phyloP scores from a whole-genome alignment of 2,329 filamentous ascomycete genomes.

The Fusarium udum region DNA sequence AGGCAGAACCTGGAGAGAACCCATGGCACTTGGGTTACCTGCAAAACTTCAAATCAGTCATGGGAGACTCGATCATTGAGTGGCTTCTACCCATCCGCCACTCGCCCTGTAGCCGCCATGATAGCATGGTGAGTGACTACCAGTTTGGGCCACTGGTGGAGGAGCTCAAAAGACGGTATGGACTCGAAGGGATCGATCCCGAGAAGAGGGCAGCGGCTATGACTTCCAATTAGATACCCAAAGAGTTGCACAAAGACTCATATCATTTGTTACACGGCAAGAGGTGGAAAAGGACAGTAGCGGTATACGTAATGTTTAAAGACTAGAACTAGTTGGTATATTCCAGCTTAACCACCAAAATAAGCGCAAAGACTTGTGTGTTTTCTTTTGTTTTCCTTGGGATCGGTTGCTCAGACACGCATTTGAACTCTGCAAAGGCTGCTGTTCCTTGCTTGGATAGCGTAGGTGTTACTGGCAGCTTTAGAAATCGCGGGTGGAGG shows the following conservation, averaged over 20 bases:
- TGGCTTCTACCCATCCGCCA: constrained; percentile 83
- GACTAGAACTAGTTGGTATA: not conserved
- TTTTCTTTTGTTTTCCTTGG: not conserved
- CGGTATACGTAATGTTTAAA: constrained; percentile 24
- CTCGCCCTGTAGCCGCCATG: constrained; percentile 79
- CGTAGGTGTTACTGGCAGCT: not conserved
- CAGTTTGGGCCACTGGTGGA: constrained; percentile 70
- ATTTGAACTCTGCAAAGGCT: not conserved
- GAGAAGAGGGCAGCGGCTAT: constrained; percentile 34
- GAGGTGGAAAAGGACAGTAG: constrained; percentile 1
- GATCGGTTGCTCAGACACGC: not conserved
- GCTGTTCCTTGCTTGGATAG: not conserved
- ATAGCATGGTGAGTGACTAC: constrained; percentile 72
- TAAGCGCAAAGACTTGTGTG: not conserved
- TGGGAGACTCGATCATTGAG: constrained; percentile 76
- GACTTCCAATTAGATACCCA: constrained; percentile 34
- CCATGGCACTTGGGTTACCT: constrained; percentile 81
- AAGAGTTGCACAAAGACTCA: constrained; percentile 18
- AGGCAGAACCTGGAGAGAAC: constrained; percentile 78
- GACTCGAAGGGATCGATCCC: constrained; percentile 26
- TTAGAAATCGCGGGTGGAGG: not conserved
- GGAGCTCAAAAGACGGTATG: constrained; percentile 58
- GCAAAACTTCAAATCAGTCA: constrained; percentile 79
- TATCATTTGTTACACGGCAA: not conserved
- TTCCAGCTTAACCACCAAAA: not conserved